Evolutionary conservation across 257 asterid species (phyloP), one percentile per base, ranked within the genome.

Genomic region (Solanum corneliomulleri): DNA sequence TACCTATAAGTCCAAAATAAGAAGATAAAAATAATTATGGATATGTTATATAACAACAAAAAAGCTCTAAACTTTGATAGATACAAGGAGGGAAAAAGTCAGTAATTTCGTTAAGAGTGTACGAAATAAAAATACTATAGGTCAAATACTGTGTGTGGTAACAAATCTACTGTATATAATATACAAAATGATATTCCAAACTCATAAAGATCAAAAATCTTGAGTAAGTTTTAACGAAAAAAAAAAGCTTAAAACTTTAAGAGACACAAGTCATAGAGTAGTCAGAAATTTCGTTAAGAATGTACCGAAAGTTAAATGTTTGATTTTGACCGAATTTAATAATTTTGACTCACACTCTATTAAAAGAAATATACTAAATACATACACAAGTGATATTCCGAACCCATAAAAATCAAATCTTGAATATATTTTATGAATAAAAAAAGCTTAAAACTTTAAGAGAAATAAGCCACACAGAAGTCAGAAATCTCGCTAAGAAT

Each of bases 1-100:
- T 93, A 71, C 94, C 98, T 94, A 87, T 93, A 83, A 85, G 11
- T 33, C 80, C 25, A 47, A 82, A 35, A 60, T 9, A 87, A 42
- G 37, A 70, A 27, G 45, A 74, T 11, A 44, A 13, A 13, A 7
- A 7, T 11, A 2, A 3, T 9, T 25, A 78, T 27, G 12, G 9
- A 78, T 45, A 78, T 78, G 9, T 2, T 78, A 45, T n/a, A 25
- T 27, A 44, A 44, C 10, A 42, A 41, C 10, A 75, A 39, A 21
- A 74, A 75, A 75, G 27, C 18, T 75, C 20, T 39, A 39, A 12
- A 23, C 82, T 23, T 75, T 75, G 37, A 72, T 4, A 72, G 27
- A 35, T 9, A 72, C 16, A 75, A 76, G 16, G 3, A 18, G 15
- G 2, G 23, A 0, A 2, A 2, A 9, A 72, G 29, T 20, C 5